Evolutionary conservation across 768 basidiomycete species (phyloP), one percentile per base, ranked within the genome.

Genomic region (Clitopilus hobsonii): DNA sequence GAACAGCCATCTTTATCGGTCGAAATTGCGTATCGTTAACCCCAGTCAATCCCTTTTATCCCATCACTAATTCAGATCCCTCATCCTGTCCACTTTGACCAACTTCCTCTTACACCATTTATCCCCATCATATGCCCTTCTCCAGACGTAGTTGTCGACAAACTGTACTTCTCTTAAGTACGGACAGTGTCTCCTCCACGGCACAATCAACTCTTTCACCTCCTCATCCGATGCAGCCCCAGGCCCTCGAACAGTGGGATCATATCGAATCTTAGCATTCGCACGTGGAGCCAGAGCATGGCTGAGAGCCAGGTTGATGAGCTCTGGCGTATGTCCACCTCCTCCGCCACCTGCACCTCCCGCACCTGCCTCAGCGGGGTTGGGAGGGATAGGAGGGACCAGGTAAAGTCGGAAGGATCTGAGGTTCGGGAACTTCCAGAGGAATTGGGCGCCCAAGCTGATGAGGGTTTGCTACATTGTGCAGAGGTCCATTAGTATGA

Each of bases 131-230:
- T 58, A 67, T 5, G 65, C 65, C 24, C 78, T 68, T 25, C 67
- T 66, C 77, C 78, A 75, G 5, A 70, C 66, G 53, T 65, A 73
- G 3, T 67, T 70, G 5, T 71, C 63, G 52, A 69, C 67, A 49
- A 79, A 68, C 55, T 77, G 77, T 11, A 80, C 70, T 62, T 72
- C 69, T 22, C 69, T 66, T 54, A 80, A 60, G 47, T 53, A 52
- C 0, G 66, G 67, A 54, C 77, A 77, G 36, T 71, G 71, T 41
- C 70, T 68, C 51, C 71, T 73, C 77, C 78, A 79, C 5, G 76
- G 72, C 7, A 74, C 69, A 29, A 79, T 67, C 16, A 73, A 66
- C 28, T 73, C 72, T 25, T 59, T 63, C 48, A 77, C 60, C 38
- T 66, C 61, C 22, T 59, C 64, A 36, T 73, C 72, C 22, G 63